phyloP scores from a whole-genome alignment of 305 asterid species.

The Solanum aculeatissimum region DNA sequence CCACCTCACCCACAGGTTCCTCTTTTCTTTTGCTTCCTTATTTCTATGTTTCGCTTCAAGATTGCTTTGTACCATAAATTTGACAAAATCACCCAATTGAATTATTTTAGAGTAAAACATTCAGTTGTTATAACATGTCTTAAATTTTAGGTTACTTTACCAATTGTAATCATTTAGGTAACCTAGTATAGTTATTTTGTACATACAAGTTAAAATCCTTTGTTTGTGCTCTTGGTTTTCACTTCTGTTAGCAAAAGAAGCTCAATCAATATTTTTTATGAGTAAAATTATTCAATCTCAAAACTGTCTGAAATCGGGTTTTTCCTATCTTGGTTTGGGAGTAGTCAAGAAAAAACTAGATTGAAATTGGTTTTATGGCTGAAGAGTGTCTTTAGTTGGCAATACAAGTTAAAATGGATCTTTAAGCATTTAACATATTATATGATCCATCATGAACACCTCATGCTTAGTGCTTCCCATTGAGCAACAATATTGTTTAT shows the following conservation, averaged over 20 bases:
- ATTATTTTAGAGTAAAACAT: neutral
- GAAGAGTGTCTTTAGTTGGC: neutral
- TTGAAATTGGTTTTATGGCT: neutral
- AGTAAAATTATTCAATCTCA: neutral
- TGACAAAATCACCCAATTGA: neutral
- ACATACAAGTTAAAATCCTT: neutral
- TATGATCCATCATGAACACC: neutral
- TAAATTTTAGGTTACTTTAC: neutral
- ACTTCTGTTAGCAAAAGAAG: neutral
- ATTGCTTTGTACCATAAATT: neutral
- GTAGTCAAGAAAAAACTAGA: neutral
- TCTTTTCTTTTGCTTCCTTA: neutral
- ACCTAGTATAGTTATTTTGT: neutral
- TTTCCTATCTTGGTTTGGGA: neutral
- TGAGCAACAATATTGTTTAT: neutral
- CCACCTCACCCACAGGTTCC: slow-evolving; percentile 5
- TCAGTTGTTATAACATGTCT: neutral
- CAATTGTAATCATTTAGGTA: neutral
- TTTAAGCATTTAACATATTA: neutral
- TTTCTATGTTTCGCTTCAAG: neutral
- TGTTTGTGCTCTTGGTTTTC: neutral
- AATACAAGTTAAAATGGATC: neutral
- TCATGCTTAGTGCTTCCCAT: neutral
- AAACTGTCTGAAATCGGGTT: neutral
- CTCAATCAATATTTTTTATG: neutral